Conservation (phyloP, 1,284 basidiomycete species). For the Melampsora abietis-canadensis region DNA sequence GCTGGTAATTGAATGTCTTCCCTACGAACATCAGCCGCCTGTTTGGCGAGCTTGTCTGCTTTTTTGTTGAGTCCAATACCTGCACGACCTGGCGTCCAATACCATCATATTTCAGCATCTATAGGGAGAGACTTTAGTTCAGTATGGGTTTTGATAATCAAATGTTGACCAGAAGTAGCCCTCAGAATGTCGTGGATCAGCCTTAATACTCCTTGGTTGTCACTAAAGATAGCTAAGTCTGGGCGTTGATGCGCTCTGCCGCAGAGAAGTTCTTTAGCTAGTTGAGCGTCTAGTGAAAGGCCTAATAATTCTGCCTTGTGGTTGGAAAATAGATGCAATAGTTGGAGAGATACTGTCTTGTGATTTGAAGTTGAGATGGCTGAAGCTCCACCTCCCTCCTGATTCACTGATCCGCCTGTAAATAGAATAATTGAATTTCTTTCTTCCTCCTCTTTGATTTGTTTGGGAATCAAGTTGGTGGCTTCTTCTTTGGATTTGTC, state of each 20-base stretch:
- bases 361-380: not conserved
- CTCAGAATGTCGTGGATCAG: not conserved
- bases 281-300: not conserved
- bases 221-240: not conserved
- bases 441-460: not conserved
- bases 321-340: not conserved
- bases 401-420: too few relatives aligned
- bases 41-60: slow-evolving; percentile 1
- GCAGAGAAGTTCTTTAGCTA: not conserved
- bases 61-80: not conserved
- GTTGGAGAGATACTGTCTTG: not conserved
- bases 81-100: slow-evolving; percentile 7
- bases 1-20: not conserved
- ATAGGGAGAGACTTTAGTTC: not conserved
- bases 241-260: not conserved
- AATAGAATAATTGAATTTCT: not conserved
- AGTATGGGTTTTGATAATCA: not conserved
- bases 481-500: not conserved
- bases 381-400: too few relatives aligned
- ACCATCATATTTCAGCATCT: not conserved
- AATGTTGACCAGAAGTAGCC: slow-evolving; percentile 5
- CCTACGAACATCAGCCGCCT: not conserved
- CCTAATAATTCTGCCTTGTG: slow-evolving; percentile 9
- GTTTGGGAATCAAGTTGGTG: not conserved
- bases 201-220: slow-evolving; percentile 7